phyloP scores from a whole-genome alignment of 371 early-diverging fungal genomes.

The Ecytonucleospora hepatopenaei region DNA sequence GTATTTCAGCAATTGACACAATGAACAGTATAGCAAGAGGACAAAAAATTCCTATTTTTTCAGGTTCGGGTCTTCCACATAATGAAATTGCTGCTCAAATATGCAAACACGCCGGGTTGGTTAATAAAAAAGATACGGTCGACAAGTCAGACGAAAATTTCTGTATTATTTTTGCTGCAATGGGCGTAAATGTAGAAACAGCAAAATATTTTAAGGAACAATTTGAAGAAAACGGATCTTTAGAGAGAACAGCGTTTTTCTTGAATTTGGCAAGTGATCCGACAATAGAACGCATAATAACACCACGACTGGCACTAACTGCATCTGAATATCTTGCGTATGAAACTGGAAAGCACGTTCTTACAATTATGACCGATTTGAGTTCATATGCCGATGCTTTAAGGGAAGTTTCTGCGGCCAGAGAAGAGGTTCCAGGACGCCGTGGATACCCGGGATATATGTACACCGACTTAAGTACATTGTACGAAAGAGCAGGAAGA shows the following conservation, averaged over 20 bases:
- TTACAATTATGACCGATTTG: slow-evolving; percentile 99
- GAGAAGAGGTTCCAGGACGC: slow-evolving; percentile 99
- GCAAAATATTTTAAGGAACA: slow-evolving; percentile 98
- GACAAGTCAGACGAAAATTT: slow-evolving; percentile 98
- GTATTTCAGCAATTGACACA: slow-evolving; percentile 96
- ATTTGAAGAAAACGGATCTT: slow-evolving; percentile 96
- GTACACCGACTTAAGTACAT: slow-evolving; percentile 99
- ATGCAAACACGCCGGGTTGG: slow-evolving; percentile 96
- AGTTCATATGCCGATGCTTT: slow-evolving; percentile 98
- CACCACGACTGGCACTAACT: slow-evolving; percentile 94
- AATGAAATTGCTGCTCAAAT: slow-evolving; percentile 99
- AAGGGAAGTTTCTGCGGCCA: slow-evolving; percentile 94
- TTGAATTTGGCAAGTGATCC: slow-evolving; percentile 99
- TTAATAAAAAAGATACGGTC: slow-evolving; percentile 84
- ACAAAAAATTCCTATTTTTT: slow-evolving; percentile 99
- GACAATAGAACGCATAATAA: slow-evolving; percentile 99
- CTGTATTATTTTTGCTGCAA: slow-evolving; percentile 99
- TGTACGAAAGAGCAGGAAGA: slow-evolving; percentile 98
- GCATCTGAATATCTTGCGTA: slow-evolving; percentile 99
- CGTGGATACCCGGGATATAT: slow-evolving; percentile 99
- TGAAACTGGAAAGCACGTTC: slow-evolving; percentile 95
- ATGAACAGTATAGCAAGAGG: slow-evolving; percentile 99
- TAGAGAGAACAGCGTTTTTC: slow-evolving; percentile 94
- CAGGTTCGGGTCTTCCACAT: slow-evolving; percentile 96
- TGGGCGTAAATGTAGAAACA: slow-evolving; percentile 99